phyloP scores from a whole-genome alignment of 106 monocot species.

The Dendrobium officinale region DNA sequence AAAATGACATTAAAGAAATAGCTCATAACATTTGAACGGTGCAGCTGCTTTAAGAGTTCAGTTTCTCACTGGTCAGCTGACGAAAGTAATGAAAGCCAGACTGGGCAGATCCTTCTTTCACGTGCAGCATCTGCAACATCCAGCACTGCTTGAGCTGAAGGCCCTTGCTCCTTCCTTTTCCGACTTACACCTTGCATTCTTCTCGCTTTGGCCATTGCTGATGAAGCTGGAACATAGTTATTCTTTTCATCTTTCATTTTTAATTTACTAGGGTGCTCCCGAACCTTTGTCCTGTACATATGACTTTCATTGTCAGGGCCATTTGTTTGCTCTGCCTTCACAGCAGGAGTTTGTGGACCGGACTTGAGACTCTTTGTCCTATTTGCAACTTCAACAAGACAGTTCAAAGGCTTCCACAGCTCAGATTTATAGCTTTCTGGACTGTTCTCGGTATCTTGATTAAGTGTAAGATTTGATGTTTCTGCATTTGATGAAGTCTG shows the following conservation, averaged over 20 bases:
- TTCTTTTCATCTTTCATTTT: slow-evolving; percentile 49
- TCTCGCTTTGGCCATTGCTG: slow-evolving; percentile 30
- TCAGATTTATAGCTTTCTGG: slow-evolving; percentile 47
- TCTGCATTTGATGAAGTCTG: slow-evolving; percentile 51
- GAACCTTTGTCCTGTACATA: slow-evolving; percentile 1
- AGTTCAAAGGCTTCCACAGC: slow-evolving; percentile 79
- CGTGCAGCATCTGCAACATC: slow-evolving; percentile 40
- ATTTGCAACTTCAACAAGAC: slow-evolving; percentile 80
- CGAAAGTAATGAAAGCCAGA: slow-evolving; percentile 79
- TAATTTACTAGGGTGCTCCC: slow-evolving; percentile 28
- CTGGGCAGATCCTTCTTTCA: slow-evolving; percentile 36
- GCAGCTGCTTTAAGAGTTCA: neutral
- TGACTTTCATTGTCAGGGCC: slow-evolving; percentile 7
- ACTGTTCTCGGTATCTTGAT: slow-evolving; percentile 27
- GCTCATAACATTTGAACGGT: neutral
- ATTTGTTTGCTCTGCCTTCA: slow-evolving; percentile 41
- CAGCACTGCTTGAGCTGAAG: slow-evolving; percentile 37
- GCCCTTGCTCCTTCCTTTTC: slow-evolving; percentile 39
- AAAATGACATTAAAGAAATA: neutral
- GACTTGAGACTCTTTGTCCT: slow-evolving; percentile 53
- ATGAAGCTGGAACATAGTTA: slow-evolving; percentile 5
- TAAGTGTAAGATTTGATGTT: slow-evolving; percentile 25
- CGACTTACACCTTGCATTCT: slow-evolving; percentile 24
- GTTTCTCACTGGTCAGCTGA: slow-evolving; percentile 53
- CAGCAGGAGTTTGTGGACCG: slow-evolving; percentile 26